Percentiles rank a stretch among this genome's conserved stretches.
Conservation (phyloP, 2,329 filamentous ascomycete species). For the Aspergillaceae sp. region DNA sequence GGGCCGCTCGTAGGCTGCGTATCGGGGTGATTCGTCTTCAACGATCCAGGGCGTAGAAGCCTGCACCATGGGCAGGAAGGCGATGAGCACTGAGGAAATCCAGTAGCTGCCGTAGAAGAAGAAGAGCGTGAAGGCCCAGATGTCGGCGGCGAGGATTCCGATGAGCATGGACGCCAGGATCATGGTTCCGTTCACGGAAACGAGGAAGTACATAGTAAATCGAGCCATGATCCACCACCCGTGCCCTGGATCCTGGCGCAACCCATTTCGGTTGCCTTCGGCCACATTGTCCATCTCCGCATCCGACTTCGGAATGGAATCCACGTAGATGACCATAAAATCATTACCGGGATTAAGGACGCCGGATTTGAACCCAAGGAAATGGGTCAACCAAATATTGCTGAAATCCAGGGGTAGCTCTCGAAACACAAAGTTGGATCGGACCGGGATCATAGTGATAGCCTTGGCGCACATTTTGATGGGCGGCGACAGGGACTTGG, state of each 20-base stretch:
- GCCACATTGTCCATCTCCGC: neutral
- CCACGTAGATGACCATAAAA: slow-evolving; percentile 20
- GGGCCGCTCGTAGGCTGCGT: slow-evolving; percentile 24
- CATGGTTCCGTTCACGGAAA: slow-evolving; percentile 17
- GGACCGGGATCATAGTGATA: slow-evolving; percentile 18
- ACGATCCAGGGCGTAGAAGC: slow-evolving; percentile 7
- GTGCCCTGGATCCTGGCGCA: neutral
- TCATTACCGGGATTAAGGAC: slow-evolving; percentile 18
- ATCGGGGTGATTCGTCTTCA: slow-evolving; percentile 11
- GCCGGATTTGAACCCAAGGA: slow-evolving; percentile 20
- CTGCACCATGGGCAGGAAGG: slow-evolving; percentile 15
- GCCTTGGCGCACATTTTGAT: slow-evolving; percentile 22
- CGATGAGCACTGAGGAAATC: slow-evolving; percentile 18
- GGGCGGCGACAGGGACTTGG: slow-evolving; percentile 15
- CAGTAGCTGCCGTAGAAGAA: slow-evolving; percentile 22
- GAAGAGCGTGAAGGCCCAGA: slow-evolving; percentile 24
- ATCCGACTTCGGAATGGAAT: slow-evolving; percentile 6
- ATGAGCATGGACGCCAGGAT: slow-evolving; percentile 17
- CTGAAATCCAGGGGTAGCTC: slow-evolving; percentile 22
- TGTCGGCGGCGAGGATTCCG: slow-evolving; percentile 17
- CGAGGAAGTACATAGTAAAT: slow-evolving; percentile 14
- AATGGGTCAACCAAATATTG: slow-evolving; percentile 20
- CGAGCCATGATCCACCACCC: slow-evolving; percentile 9
- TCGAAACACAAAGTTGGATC: slow-evolving; percentile 24
- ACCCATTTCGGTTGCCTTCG: neutral